Evolutionary conservation across 2,329 filamentous ascomycete species (phyloP).

Genomic region (Diaporthe sp.): DNA sequence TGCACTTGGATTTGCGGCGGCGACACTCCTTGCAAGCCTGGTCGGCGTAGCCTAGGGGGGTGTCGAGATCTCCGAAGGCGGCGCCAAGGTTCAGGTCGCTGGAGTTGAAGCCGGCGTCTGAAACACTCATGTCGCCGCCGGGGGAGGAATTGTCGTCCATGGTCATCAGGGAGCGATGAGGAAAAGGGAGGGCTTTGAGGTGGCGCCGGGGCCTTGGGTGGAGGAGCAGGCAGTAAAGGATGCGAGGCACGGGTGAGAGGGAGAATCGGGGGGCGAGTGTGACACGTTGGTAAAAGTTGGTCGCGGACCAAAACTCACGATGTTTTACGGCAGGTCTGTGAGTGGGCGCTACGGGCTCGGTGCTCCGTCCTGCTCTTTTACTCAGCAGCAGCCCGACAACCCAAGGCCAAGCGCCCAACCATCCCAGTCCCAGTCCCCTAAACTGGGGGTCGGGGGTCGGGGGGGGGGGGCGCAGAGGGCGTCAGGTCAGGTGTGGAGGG

Average conservation of each 20-base stretch:
- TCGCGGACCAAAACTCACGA: slow-evolving; percentile 35
- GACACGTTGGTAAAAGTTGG: slow-evolving; percentile 33
- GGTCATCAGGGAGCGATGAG: slow-evolving; percentile 7
- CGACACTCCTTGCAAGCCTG: slow-evolving; percentile 54
- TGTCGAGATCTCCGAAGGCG: slow-evolving; percentile 36
- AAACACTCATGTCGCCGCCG: slow-evolving; percentile 31
- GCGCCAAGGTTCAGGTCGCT: slow-evolving; percentile 32
- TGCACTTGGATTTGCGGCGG: slow-evolving; percentile 52
- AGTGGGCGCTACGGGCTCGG: slow-evolving; percentile 28
- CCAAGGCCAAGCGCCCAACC: slow-evolving; percentile 23
- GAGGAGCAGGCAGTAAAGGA: slow-evolving; percentile 8
- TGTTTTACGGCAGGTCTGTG: slow-evolving; percentile 35
- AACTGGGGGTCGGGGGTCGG: slow-evolving; percentile 2
- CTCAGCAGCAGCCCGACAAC: slow-evolving; percentile 25
- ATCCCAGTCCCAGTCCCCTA: slow-evolving; percentile 5
- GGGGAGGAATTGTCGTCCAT: slow-evolving; percentile 34
- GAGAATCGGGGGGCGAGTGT: slow-evolving; percentile 21
- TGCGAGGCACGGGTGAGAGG: neutral
- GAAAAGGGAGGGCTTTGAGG: neutral
- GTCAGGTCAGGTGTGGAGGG: slow-evolving; percentile 22
- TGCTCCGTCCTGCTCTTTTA: slow-evolving; percentile 29
- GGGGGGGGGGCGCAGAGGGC: neutral
- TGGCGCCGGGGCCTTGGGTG: slow-evolving; percentile 3
- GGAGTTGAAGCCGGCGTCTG: slow-evolving; percentile 30
- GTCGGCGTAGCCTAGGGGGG: slow-evolving; percentile 39